phyloP scores from a whole-genome alignment of 2,329 filamentous ascomycete species.

The Hortaea werneckii region DNA sequence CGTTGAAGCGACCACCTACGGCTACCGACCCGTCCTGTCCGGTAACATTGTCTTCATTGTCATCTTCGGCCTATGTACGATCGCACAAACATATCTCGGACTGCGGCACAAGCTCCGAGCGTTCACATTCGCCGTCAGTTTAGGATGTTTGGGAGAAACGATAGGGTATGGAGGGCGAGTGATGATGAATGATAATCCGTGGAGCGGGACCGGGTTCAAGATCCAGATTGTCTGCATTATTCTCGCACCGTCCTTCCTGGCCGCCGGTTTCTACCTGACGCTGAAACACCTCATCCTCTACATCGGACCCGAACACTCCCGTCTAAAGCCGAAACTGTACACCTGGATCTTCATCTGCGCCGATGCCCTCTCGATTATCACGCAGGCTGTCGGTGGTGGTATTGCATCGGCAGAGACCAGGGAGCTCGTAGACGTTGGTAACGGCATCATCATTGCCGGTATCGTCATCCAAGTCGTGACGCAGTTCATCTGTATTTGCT shows the following conservation, averaged over 20 bases:
- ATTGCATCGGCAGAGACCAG: slow-evolving; percentile 29
- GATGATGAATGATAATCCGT: slow-evolving; percentile 34
- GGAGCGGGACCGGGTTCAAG: slow-evolving; percentile 30
- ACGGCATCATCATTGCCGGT: slow-evolving; percentile 37
- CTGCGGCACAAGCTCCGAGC: slow-evolving; percentile 26
- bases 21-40: slow-evolving; percentile 30
- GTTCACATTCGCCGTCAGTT: slow-evolving; percentile 31
- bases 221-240: slow-evolving; percentile 36
- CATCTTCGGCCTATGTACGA: slow-evolving; percentile 25
- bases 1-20: slow-evolving; percentile 29
- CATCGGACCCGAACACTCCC: slow-evolving; percentile 32
- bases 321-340: slow-evolving; percentile 34
- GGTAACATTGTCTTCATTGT: slow-evolving; percentile 31
- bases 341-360: slow-evolving; percentile 42
- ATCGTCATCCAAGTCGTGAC: slow-evolving; percentile 36
- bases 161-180: slow-evolving; percentile 35
- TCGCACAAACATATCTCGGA: slow-evolving; percentile 27
- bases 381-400: slow-evolving; percentile 36
- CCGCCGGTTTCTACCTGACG: slow-evolving; percentile 38
- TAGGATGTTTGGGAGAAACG: slow-evolving; percentile 33
- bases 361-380: slow-evolving; percentile 36
- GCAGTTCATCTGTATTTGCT: slow-evolving; percentile 31
- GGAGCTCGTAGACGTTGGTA: slow-evolving; percentile 28
- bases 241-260: slow-evolving; percentile 34
- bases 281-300: slow-evolving; percentile 38